Evolutionary conservation across 2,329 filamentous ascomycete genomes (phyloP), one percentile per base, ranked within the genome.

Genomic region (Ceratocystis variospora): DNA sequence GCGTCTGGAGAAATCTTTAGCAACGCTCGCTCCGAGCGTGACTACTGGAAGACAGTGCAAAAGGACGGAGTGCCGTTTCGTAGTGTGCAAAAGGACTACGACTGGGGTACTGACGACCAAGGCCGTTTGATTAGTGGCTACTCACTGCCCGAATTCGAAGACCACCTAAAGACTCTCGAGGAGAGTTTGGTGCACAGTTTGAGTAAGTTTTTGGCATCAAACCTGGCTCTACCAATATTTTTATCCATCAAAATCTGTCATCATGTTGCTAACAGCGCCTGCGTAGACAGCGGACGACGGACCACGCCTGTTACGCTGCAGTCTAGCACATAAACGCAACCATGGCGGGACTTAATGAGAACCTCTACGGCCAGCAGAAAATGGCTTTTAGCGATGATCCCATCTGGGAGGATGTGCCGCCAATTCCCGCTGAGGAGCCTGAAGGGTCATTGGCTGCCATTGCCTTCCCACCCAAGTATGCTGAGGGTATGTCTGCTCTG

Each of bases 361-460:
- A 83, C 61, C 74, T 85, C 12, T 83, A 84, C 71, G 81, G 82
- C 15, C 73, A 77, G 67, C 78, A 76, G 67, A 75, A 74, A 61
- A 79, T 78, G 7, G 70, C 76, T 71, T 70, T 77, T 55, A 88
- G 89, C 74, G 80, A 82, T 63, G 79, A 81, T 68, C 86, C 89
- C 1, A 81, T 80, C 69, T 97, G 91, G 93, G 85, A 89, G 70
- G 90, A 95, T 77, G 81, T 96, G 63, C 79, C 84, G 64, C 92
- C 92, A 22, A 87, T 97, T 66, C 86, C 89, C 3, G 86, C 94
- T 71, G 83, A 90, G 73, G 92, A 96, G 76, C 89, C 90, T 68
- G 87, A 86, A 71, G 81, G 87, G 71, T 90, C 93, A 33, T 83
- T 99, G 67, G 93, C 93, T n/a, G 85, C 87, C 68, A 99, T 99